phyloP scores from a whole-genome alignment of 148 eudicot species.

The Rhododendron ferrugineum region DNA sequence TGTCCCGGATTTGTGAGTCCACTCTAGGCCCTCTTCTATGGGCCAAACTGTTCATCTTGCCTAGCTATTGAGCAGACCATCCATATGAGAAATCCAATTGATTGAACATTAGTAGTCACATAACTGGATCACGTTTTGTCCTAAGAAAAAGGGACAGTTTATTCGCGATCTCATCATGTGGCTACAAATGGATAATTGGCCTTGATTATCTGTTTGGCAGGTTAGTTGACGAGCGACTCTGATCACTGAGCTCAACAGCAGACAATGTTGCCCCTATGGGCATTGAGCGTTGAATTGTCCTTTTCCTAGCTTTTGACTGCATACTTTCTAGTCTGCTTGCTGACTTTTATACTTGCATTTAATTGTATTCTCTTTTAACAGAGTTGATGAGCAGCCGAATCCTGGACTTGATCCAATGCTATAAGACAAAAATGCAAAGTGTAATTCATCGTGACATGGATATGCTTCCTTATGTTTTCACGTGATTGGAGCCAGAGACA shows the following conservation, averaged over 20 bases:
- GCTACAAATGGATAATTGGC: background rate
- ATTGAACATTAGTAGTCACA: background rate
- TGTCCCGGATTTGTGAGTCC: background rate
- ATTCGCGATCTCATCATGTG: background rate
- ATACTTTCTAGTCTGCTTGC: background rate
- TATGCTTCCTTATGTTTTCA: background rate
- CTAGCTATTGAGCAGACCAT: background rate
- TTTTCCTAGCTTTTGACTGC: background rate
- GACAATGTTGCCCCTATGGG: background rate
- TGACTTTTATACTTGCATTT: background rate
- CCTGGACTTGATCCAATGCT: conserved; percentile 16
- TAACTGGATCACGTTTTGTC: background rate
- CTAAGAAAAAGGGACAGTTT: background rate
- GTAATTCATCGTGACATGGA: background rate
- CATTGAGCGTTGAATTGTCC: background rate
- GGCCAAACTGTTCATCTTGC: background rate
- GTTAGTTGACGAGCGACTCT: background rate
- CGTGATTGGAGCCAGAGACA: background rate
- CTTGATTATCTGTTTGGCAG: background rate
- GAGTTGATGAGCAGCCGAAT: conserved; percentile 18
- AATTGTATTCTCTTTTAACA: background rate
- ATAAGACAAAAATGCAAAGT: background rate
- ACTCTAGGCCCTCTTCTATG: background rate
- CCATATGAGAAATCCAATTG: background rate
- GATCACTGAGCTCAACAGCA: background rate